Base-by-base conservation (phyloP, 805 yeast species). In the Saccharomyces jurei region DNA sequence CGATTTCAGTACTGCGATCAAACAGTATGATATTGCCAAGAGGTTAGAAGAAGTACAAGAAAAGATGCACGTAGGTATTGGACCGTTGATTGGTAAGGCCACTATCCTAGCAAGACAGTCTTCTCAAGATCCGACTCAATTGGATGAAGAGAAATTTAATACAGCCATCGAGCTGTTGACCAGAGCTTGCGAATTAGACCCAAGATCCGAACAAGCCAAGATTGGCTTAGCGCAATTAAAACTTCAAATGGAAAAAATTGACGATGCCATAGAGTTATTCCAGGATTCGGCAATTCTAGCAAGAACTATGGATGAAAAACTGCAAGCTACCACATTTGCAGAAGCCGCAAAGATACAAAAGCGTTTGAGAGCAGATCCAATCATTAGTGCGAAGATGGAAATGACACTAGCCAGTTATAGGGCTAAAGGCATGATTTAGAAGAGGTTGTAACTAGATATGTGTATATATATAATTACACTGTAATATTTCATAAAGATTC, bases 1-100 rank as follows among this genome's bases (percentile, higher is more conserved):
- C 68, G 89, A 87, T 63, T 73, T 81, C 54, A 78, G 71, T 32
- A 85, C 80, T 58, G 97, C 98, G 54, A 72, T 82, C 56, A 82
- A 82, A 67, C 91, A 89, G 74, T 92, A 90, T 69, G 96, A 91
- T 59, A 80, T 81, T 64, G 89, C 98, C 53, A 84, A 84, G 53
- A 83, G 87, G 71, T 78, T 94, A 67, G 97, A 92, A 76, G 81
- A 79, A 61, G 81, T 81, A 50, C 72, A 83, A 61, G 79, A 83
- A 52, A 79, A 78, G 48, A 85, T 83, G 65, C 83, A 87, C 52
- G 86, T 90, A 59, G 96, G 96, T 71, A 91, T 91, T 36, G 77
- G 89, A 60, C 97, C 97, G 54, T 78, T 92, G 68, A 79, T 92
- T 58, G 92, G 91, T 79, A 89, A 89, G 75, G 95, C 98, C 21